Evolutionary conservation across 2,329 filamentous ascomycete genomes (phyloP).

Genomic region (Calonectria leucothoes): DNA sequence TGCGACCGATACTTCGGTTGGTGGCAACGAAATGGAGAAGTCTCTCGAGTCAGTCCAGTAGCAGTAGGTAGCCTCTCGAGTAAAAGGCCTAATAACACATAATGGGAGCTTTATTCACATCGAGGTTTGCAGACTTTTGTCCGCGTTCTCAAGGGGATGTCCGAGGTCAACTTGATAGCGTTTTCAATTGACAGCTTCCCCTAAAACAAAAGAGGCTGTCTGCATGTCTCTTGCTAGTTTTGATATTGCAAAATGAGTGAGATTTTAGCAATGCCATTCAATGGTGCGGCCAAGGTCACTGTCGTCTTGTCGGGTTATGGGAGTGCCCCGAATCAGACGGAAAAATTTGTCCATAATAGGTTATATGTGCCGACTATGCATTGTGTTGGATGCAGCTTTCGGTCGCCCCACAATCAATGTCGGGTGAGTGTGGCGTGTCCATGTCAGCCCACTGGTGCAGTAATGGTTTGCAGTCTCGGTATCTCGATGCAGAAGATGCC

Average conservation of each 20-base stretch:
- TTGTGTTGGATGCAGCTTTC: background rate
- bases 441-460: background rate
- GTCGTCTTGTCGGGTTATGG: background rate
- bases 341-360: background rate
- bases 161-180: background rate
- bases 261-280: rapidly evolving
- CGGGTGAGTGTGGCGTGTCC: background rate
- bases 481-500: background rate
- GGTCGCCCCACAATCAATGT: background rate
- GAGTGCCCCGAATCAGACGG: background rate
- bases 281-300: background rate
- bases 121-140: background rate
- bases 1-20: background rate
- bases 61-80: background rate
- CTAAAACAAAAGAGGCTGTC: background rate
- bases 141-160: background rate
- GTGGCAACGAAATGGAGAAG: background rate
- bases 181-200: background rate
- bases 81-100: background rate
- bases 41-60: background rate
- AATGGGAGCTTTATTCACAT: background rate
- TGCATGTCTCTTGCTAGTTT: background rate
- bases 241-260: background rate
- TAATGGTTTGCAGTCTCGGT: background rate
- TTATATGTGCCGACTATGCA: background rate